Conservation (phyloP, 108 stramenopile species). For the Fragilaria crotonensis region DNA sequence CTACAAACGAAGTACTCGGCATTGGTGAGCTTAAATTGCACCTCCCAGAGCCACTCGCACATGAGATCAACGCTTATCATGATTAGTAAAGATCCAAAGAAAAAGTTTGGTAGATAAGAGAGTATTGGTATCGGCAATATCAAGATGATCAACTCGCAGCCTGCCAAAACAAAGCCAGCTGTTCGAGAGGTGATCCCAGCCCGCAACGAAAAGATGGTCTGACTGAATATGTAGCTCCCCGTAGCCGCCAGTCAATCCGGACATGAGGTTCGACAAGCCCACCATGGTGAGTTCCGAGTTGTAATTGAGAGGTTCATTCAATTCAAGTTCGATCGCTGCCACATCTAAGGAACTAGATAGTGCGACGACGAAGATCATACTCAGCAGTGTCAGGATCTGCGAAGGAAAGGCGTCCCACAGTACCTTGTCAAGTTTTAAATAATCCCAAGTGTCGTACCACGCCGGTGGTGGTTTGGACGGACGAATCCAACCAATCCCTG, state of each 20-base stretch:
- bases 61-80: constrained; percentile 91
- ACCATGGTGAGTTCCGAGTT: constrained; percentile 88
- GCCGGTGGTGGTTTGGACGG: constrained; percentile 37
- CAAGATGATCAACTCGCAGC: constrained; percentile 49
- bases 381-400: constrained; percentile 48
- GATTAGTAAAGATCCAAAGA: constrained; percentile 88
- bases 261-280: constrained; percentile 85
- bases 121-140: constrained; percentile 73
- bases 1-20: constrained; percentile 78
- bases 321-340: constrained; percentile 96
- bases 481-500: constrained; percentile 75
- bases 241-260: constrained; percentile 85
- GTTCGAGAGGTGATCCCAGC: constrained; percentile 76
- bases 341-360: constrained; percentile 92
- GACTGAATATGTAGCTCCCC: constrained; percentile 91
- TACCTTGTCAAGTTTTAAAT: constrained; percentile 70
- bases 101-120: constrained; percentile 84
- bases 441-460: constrained; percentile 85
- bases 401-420: constrained; percentile 65
- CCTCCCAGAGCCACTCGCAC: constrained; percentile 92
- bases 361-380: constrained; percentile 95
- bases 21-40: constrained; percentile 60
- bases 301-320: constrained; percentile 88
- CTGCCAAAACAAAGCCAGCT: constrained; percentile 70
- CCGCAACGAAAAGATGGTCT: constrained; percentile 94